Evolutionary conservation across 106 monocot species (phyloP).

Genomic region (Iris macrosiphon): DNA sequence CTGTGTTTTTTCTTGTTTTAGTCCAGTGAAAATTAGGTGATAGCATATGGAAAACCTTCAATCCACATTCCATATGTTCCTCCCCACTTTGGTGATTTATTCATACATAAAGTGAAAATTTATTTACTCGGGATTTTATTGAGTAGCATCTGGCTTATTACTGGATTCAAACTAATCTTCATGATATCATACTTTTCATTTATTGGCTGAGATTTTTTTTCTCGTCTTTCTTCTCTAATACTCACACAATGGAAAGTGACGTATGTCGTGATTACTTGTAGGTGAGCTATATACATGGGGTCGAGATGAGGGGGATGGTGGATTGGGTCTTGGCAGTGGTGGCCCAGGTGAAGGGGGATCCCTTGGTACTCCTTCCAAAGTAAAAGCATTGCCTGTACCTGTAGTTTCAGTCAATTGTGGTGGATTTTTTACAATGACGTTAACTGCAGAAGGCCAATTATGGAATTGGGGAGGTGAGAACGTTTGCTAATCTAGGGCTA

Average conservation of each 20-base stretch:
- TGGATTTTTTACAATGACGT: constrained; percentile 91
- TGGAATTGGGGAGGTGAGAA: constrained; percentile 98
- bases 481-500: not conserved
- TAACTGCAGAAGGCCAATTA: constrained; percentile 71
- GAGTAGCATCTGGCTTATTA: too few species aligned
- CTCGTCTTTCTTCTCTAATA: too few species aligned
- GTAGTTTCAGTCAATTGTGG: constrained; percentile 77
- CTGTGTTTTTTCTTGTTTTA: too few species aligned
- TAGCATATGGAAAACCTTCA: too few species aligned
- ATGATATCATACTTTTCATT: too few species aligned
- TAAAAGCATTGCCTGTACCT: constrained; percentile 66
- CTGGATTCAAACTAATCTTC: too few species aligned
- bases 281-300: constrained; percentile 98
- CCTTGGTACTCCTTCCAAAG: constrained; percentile 75
- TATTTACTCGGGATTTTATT: too few species aligned
- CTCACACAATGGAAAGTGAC: not conserved
- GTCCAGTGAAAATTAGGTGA: too few species aligned
- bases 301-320: constrained; percentile 95
- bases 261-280: constrained; percentile 13
- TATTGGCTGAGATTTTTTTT: too few species aligned
- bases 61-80: too few species aligned
- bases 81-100: too few species aligned
- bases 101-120: too few species aligned
- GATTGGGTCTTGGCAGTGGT: constrained; percentile 86
- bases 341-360: constrained; percentile 92